Percentiles rank a stretch among this genome's conserved stretches.
These are phyloP conservation scores for Mycosphaerella sp. DNA, from an alignment of 2,329 filamentous ascomycete species.

Conservation along the genomic window DNA sequence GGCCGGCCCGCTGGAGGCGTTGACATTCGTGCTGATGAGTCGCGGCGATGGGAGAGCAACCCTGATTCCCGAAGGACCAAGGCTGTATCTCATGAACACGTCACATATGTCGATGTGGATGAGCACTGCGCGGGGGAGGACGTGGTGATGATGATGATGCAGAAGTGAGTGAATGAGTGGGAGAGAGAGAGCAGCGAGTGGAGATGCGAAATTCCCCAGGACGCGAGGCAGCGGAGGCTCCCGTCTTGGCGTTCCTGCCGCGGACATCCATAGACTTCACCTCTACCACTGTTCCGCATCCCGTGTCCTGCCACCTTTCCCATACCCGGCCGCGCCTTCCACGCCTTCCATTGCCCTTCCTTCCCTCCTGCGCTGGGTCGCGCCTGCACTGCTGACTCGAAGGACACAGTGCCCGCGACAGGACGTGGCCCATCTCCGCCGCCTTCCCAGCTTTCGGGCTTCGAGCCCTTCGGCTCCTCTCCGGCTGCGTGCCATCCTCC, in stretches of 20 bases:
- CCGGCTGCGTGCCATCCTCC: constrained; percentile 10
- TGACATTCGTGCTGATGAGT: not conserved
- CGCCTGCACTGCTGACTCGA: not conserved
- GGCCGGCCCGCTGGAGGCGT: not conserved
- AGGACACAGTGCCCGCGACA: not conserved
- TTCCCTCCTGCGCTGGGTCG: not conserved
- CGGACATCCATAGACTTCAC: not conserved
- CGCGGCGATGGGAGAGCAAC: not conserved
- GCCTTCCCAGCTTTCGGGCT: not conserved
- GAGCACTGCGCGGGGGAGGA: not conserved
- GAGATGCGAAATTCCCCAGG: no score
- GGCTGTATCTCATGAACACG: not conserved
- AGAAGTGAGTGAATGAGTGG: not conserved
- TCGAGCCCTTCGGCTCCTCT: constrained; percentile 18
- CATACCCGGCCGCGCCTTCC: no score
- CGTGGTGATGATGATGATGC: not conserved
- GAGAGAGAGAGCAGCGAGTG: not conserved
- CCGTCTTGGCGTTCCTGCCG: not conserved
- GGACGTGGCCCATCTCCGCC: not conserved
- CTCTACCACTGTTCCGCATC: not conserved
- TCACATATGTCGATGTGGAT: not conserved
- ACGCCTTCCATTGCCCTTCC: not conserved
- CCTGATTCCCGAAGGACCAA: not conserved
- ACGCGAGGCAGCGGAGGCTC: not conserved
- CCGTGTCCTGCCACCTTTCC: not conserved